phyloP scores from a whole-genome alignment of 768 basidiomycete species.

The Pleurotus salmoneostramineus region DNA sequence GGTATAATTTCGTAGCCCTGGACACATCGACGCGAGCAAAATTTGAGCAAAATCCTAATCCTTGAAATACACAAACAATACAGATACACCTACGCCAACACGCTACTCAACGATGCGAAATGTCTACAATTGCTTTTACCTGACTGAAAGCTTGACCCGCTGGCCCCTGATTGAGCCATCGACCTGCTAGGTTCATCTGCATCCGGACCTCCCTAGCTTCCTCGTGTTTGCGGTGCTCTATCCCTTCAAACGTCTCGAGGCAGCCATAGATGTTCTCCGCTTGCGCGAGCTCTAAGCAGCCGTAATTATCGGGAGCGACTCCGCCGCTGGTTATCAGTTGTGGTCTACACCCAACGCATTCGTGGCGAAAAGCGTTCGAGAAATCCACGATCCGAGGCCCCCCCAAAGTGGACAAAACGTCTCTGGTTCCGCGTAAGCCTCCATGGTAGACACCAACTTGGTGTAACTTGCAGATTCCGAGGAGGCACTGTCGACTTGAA shows the following conservation, averaged over 20 bases:
- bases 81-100: too few relatives aligned
- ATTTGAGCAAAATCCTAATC: too few relatives aligned
- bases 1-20: background rate
- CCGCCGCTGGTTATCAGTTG: background rate
- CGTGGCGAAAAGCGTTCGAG: conserved; percentile 4
- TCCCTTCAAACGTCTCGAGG: conserved; percentile 1
- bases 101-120: too few relatives aligned
- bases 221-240: conserved; percentile 1
- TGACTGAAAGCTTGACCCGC: background rate
- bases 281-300: conserved; percentile 3
- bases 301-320: background rate
- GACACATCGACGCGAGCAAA: too few relatives aligned
- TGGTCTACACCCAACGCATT: background rate
- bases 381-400: conserved; percentile 5
- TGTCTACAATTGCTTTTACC: background rate
- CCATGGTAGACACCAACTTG: conserved; percentile 1
- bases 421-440: background rate
- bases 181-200: background rate
- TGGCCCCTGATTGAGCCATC: background rate
- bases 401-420: background rate
- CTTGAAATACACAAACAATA: too few relatives aligned
- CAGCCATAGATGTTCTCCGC: conserved; percentile 6
- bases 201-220: background rate
- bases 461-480: conserved; percentile 1
- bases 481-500: background rate